Percentiles rank a stretch among this genome's conserved stretches.
These are phyloP conservation scores for Gossypium anomalum DNA, from an alignment of 345 rosid genomes.

Conservation along the genomic window DNA sequence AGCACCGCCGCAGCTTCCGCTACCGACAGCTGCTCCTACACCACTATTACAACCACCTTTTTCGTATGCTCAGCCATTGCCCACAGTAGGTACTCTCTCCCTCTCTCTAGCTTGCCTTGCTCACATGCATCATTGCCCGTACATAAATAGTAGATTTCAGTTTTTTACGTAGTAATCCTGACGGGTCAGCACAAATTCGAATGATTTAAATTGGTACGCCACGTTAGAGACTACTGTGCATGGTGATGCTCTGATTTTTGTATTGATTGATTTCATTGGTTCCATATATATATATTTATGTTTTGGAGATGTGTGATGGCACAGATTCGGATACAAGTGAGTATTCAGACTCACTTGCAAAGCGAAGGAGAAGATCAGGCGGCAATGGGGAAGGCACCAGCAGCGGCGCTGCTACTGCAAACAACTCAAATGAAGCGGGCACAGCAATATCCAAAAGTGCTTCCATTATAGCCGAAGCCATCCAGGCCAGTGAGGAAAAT, in stretches of 20 bases:
- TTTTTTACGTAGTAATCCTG: too few relatives aligned
- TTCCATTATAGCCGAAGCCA: conserved; percentile 67
- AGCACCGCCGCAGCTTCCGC: conserved; percentile 30
- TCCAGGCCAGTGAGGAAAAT: conserved; percentile 60
- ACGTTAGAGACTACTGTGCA: too few relatives aligned
- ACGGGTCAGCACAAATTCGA: too few relatives aligned
- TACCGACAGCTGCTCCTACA: conserved; percentile 14
- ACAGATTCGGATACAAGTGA: conserved; percentile 77
- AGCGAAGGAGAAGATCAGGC: conserved; percentile 48
- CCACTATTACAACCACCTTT: conserved; percentile 23
- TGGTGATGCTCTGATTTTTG: conserved; percentile 2
- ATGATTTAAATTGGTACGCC: too few relatives aligned
- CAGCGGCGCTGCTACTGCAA: conserved; percentile 23
- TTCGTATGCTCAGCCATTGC: conserved; percentile 38
- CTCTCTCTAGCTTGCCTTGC: conserved; percentile 22
- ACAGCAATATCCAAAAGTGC: conserved; percentile 63
- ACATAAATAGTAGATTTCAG: too few relatives aligned
- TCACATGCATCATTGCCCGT: not conserved
- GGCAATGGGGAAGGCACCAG: conserved; percentile 28
- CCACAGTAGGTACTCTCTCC: conserved; percentile 54
- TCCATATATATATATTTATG: conserved; percentile 20
- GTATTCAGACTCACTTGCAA: conserved; percentile 62
- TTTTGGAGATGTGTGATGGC: conserved; percentile 44
- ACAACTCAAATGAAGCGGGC: conserved; percentile 41
- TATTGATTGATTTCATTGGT: conserved; percentile 11